Conservation (phyloP, 2,329 filamentous ascomycete genomes). For the Cercospora sp. region DNA sequence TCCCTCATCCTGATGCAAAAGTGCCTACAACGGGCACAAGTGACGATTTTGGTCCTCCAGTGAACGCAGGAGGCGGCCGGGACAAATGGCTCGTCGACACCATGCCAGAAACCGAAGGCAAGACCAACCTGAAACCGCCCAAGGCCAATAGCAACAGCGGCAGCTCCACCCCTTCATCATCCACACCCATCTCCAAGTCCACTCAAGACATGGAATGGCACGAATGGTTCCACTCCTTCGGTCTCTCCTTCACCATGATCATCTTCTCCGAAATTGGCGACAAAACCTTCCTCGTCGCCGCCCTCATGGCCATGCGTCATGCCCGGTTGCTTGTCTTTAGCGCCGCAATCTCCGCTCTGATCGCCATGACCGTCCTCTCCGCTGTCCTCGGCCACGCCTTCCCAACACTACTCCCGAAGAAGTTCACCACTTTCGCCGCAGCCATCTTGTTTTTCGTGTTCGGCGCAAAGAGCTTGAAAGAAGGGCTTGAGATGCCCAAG, state of each 20-base stretch:
- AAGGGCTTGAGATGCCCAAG: slow-evolving; percentile 84
- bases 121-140: slow-evolving; percentile 35
- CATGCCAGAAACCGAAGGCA: slow-evolving; percentile 43
- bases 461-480: slow-evolving; percentile 76
- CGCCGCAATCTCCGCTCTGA: slow-evolving; percentile 85
- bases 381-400: slow-evolving; percentile 90
- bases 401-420: slow-evolving; percentile 83
- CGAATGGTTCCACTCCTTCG: slow-evolving; percentile 71
- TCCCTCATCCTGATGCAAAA: slow-evolving; percentile 65
- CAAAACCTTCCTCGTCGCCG: slow-evolving; percentile 97
- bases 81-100: slow-evolving; percentile 40
- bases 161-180: slow-evolving; percentile 24
- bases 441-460: slow-evolving; percentile 86
- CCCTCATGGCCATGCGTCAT: slow-evolving; percentile 99
- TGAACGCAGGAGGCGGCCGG: slow-evolving; percentile 21
- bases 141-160: slow-evolving; percentile 31
- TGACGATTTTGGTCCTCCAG: slow-evolving; percentile 29
- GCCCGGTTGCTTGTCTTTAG: slow-evolving; percentile 90
- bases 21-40: slow-evolving; percentile 26
- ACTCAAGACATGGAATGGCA: slow-evolving; percentile 31
- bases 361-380: slow-evolving; percentile 90
- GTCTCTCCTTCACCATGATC: slow-evolving; percentile 96
- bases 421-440: slow-evolving; percentile 85
- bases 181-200: slow-evolving; percentile 15
- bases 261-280: slow-evolving; percentile 94